Conservation (phyloP, 345 rosid species). For the Laguncularia racemosa region DNA sequence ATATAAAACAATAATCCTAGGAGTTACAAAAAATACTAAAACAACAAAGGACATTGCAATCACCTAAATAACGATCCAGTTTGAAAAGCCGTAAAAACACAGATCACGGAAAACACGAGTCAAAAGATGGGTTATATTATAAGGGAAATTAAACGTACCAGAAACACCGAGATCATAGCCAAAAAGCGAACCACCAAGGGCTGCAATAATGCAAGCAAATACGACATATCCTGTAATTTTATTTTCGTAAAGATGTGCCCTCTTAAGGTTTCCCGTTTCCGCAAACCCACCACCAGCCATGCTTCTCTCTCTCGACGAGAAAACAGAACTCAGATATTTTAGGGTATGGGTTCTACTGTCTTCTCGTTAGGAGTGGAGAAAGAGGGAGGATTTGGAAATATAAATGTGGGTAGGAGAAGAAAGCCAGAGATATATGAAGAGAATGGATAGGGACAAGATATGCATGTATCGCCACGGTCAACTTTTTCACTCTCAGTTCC, state of each 20-base stretch:
- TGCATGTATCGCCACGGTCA: too few species aligned
- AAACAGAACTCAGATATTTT: too few species aligned
- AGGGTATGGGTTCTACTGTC: too few species aligned
- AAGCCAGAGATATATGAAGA: too few species aligned
- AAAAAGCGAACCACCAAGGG: conserved; percentile 67
- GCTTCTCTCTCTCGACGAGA: not conserved
- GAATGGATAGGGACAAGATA: not conserved
- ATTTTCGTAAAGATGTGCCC: conserved; percentile 68
- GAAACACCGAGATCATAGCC: conserved; percentile 90
- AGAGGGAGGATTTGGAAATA: not conserved
- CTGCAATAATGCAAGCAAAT: conserved; percentile 54
- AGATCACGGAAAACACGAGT: too few species aligned
- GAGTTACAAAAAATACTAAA: too few species aligned
- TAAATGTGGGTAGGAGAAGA: too few species aligned
- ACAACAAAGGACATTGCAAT: too few species aligned
- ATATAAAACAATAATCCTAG: too few species aligned
- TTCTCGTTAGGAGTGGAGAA: not conserved
- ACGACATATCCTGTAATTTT: conserved; percentile 53
- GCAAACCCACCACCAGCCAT: conserved; percentile 69
- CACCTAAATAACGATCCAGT: too few species aligned
- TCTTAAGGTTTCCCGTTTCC: conserved; percentile 29
- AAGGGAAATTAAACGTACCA: conserved; percentile 29
- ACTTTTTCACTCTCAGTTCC: too few species aligned
- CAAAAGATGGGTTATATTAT: not conserved
- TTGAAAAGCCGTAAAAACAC: too few species aligned